These are phyloP conservation scores for Aspergillus alliaceus DNA, from an alignment of 2,329 filamentous ascomycete species.

Conservation along the genomic window DNA sequence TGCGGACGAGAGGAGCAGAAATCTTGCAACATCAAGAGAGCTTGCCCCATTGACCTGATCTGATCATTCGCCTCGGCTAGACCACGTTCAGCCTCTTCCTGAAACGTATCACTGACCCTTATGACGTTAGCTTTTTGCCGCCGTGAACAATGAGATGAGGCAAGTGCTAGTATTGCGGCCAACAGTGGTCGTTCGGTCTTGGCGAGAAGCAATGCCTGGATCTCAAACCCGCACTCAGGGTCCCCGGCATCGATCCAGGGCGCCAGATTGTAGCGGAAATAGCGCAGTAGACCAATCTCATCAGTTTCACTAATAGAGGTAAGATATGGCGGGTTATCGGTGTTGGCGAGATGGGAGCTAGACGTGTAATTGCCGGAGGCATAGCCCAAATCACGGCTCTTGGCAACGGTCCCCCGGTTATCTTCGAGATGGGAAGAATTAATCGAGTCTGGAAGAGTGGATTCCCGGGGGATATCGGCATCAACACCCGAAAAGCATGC, in stretches of 20 bases:
- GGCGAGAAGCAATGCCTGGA: conserved; percentile 21
- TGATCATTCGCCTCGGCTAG: conserved; percentile 13
- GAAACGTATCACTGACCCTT: conserved; percentile 10
- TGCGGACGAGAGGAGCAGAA: conserved; percentile 14
- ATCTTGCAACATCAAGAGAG: conserved; percentile 20
- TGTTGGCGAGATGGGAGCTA: not conserved
- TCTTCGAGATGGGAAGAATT: not conserved
- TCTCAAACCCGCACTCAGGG: conserved; percentile 21
- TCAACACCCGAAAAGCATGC: not conserved
- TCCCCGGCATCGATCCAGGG: conserved; percentile 28
- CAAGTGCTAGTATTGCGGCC: conserved; percentile 21
- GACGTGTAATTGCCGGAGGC: not conserved
- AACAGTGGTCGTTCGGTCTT: conserved; percentile 17
- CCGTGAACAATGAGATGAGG: conserved; percentile 16
- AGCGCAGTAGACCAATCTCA: conserved; percentile 24
- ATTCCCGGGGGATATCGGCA: not conserved
- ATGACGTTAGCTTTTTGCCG: conserved; percentile 5
- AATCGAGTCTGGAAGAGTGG: not conserved
- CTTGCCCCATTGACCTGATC: conserved; percentile 5
- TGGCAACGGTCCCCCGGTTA: not conserved
- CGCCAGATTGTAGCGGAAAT: conserved; percentile 25
- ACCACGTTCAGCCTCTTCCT: conserved; percentile 19
- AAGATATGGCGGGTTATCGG: not conserved
- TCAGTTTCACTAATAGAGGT: conserved; percentile 6
- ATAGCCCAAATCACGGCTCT: not conserved